These are phyloP conservation scores for Mycena metata DNA, from an alignment of 768 basidiomycete genomes.

Conservation along the genomic window DNA sequence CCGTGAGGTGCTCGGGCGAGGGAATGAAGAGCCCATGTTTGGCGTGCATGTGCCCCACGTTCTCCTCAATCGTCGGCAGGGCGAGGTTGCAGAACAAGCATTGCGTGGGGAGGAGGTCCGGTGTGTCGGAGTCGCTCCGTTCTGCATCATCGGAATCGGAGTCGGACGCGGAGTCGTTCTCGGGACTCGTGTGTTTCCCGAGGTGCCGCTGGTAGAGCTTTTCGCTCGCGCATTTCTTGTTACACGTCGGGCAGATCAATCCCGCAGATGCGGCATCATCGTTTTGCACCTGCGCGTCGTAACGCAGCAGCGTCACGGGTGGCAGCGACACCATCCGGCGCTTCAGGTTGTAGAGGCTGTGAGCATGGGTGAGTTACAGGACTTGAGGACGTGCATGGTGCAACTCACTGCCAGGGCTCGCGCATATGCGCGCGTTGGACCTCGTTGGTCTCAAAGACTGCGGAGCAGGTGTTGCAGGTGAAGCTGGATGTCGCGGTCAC, in stretches of 20 bases:
- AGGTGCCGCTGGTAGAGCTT: conserved; percentile 6
- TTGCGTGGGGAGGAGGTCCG: conserved; percentile 6
- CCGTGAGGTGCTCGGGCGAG: conserved; percentile 1
- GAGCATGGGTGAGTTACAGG: background rate
- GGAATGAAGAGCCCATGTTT: conserved; percentile 6
- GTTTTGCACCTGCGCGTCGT: conserved; percentile 1
- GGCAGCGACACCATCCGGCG: conserved; percentile 8
- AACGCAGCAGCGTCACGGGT: background rate
- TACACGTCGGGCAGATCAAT: conserved; percentile 9
- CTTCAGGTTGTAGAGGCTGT: conserved; percentile 4
- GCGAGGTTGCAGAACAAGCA: conserved; percentile 7
- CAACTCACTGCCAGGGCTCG: conserved; percentile 1
- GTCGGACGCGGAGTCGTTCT: background rate
- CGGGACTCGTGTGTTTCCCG: conserved; percentile 1
- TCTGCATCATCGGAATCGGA: background rate
- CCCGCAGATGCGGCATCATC: background rate
- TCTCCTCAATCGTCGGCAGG: background rate
- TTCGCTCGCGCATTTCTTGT: conserved; percentile 7
- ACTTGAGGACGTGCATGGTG: conserved; percentile 1
- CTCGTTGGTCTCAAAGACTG: background rate
- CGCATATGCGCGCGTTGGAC: conserved; percentile 4
- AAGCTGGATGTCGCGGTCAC: background rate
- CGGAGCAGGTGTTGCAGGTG: conserved; percentile 4
- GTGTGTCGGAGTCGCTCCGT: background rate
- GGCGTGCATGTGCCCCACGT: conserved; percentile 6